Evolutionary conservation across 2,329 filamentous ascomycete genomes (phyloP).

Genomic region (Beauveria varroae): DNA sequence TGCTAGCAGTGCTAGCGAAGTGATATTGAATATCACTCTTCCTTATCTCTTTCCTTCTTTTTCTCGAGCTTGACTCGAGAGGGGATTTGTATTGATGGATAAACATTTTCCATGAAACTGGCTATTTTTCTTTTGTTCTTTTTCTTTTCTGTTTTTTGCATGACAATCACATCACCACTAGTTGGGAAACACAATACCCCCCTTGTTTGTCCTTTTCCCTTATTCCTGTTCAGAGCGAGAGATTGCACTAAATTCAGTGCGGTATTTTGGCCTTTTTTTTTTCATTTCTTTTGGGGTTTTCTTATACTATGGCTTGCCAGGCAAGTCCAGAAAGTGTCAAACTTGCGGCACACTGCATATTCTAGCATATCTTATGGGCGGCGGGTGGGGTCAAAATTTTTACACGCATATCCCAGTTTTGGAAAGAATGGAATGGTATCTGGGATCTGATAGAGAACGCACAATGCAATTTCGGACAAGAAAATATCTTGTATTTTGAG

Average conservation of each 20-base stretch:
- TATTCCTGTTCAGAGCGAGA: neutral
- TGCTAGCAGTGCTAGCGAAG: slow-evolving; percentile 6
- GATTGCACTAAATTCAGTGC: neutral
- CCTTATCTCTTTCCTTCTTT: neutral
- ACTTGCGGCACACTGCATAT: neutral
- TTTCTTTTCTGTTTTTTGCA: neutral
- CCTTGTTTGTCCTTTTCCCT: slow-evolving; percentile 4
- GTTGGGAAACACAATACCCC: slow-evolving; percentile 24
- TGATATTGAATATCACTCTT: slow-evolving; percentile 11
- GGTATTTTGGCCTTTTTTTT: too few relatives aligned
- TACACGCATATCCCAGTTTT: neutral
- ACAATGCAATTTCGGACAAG: neutral
- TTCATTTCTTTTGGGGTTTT: neutral
- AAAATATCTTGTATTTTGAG: neutral
- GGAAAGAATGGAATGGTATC: neutral
- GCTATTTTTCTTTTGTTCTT: neutral
- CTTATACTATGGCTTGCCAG: neutral
- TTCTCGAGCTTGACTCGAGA: neutral
- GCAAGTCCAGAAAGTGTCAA: neutral
- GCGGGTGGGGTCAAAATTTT: too few relatives aligned
- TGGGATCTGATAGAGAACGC: neutral
- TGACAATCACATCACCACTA: slow-evolving; percentile 6
- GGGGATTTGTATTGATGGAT: slow-evolving; percentile 5
- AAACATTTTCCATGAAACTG: neutral
- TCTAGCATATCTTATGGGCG: neutral